Conservation (phyloP, 352 stramenopile species). For the Phytophthora pluvialis region DNA sequence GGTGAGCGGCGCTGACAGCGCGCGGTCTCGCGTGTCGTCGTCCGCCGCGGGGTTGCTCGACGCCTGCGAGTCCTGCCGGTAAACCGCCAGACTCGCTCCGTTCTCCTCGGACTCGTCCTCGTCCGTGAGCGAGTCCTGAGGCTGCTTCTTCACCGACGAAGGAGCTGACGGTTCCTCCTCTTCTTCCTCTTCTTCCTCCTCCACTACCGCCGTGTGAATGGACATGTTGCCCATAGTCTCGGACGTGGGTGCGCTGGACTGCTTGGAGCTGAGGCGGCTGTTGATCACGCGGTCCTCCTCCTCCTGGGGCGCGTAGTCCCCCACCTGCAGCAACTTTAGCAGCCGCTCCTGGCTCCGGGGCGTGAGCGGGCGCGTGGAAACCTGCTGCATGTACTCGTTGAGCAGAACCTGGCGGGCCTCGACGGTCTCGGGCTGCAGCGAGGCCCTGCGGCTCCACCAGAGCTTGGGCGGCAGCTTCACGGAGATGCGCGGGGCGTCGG, state of each 20-base stretch:
- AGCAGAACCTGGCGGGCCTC: slow-evolving; percentile 75
- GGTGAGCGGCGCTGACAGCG: slow-evolving; percentile 22
- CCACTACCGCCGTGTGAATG: slow-evolving; percentile 9
- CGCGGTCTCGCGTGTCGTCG: slow-evolving; percentile 5
- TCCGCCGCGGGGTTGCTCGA: slow-evolving; percentile 24
- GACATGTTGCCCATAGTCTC: slow-evolving; percentile 29
- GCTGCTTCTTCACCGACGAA: slow-evolving; percentile 13
- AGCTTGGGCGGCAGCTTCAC: slow-evolving; percentile 57
- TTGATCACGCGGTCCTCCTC: slow-evolving; percentile 35
- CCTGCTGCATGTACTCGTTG: slow-evolving; percentile 76
- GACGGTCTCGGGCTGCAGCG: slow-evolving; percentile 60
- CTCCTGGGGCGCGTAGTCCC: slow-evolving; percentile 47
- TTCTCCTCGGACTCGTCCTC: slow-evolving; percentile 17
- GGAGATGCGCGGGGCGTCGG: slow-evolving; percentile 16
- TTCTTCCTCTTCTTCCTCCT: slow-evolving; percentile 15
- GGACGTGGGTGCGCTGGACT: slow-evolving; percentile 24
- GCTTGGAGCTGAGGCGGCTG: slow-evolving; percentile 32
- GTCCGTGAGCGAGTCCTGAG: slow-evolving; percentile 24
- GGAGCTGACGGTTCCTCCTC: neutral
- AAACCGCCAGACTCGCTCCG: neutral
- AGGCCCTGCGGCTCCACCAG: slow-evolving; percentile 64
- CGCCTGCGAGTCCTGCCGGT: slow-evolving; percentile 13
- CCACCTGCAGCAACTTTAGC: slow-evolving; percentile 65
- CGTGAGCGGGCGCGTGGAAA: slow-evolving; percentile 51
- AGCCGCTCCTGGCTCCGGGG: slow-evolving; percentile 50